phyloP scores from a whole-genome alignment of 2,329 filamentous ascomycete species.

The Cyclaneusma minus region DNA sequence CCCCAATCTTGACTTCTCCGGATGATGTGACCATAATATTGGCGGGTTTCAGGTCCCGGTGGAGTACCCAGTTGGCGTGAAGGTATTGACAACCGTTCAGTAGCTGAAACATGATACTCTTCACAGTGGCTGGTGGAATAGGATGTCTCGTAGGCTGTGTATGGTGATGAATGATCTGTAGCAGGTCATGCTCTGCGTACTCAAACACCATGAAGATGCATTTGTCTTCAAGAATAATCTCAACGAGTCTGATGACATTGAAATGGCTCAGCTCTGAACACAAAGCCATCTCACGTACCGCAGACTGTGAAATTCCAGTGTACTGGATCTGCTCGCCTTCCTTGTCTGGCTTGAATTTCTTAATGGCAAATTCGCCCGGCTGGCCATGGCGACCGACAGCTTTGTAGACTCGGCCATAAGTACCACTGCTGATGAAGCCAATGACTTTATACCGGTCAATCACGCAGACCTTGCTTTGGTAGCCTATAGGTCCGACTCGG shows the following conservation, averaged over 20 bases:
- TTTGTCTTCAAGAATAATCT: constrained; percentile 96
- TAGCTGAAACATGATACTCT: constrained; percentile 90
- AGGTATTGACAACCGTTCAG: constrained; percentile 90
- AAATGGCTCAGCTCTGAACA: constrained; percentile 81
- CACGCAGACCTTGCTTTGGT: constrained; percentile 71
- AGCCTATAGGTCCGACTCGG: constrained; percentile 28
- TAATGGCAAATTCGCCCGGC: constrained; percentile 85
- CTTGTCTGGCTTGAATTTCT: constrained; percentile 76
- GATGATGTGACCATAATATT: constrained; percentile 95
- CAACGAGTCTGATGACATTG: constrained; percentile 80
- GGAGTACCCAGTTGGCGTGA: constrained; percentile 92
- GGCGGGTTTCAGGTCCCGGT: constrained; percentile 91
- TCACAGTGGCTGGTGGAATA: constrained; percentile 77
- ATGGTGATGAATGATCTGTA: constrained; percentile 98
- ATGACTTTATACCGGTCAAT: constrained; percentile 91
- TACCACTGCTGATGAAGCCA: constrained; percentile 95
- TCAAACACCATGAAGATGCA: constrained; percentile 99
- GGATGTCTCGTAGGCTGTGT: constrained; percentile 72
- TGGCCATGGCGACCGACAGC: constrained; percentile 61
- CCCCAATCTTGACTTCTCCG: constrained; percentile 87
- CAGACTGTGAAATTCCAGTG: constrained; percentile 93
- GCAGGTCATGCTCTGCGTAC: constrained; percentile 90
- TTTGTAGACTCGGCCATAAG: constrained; percentile 97
- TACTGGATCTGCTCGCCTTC: constrained; percentile 91
- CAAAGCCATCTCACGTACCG: constrained; percentile 91